Conservation (phyloP, 1,284 basidiomycete genomes). For the Mycosarcoma mackinlayi region DNA sequence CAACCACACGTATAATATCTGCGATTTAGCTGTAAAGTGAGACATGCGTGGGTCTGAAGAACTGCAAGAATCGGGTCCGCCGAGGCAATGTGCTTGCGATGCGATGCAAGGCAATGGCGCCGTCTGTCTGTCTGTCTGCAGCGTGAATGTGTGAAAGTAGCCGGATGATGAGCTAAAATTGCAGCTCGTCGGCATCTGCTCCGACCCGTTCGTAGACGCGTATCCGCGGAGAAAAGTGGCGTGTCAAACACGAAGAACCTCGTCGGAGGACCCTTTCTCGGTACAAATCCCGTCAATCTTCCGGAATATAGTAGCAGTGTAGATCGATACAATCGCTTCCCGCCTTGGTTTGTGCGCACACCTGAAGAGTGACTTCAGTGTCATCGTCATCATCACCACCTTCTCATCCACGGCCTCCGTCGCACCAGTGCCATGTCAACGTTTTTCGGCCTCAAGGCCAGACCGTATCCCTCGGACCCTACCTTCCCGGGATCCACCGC, state of each 20-base stretch:
- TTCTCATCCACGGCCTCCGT: too few species aligned
- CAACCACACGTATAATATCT: too few species aligned
- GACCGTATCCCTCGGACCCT: constrained; percentile 45
- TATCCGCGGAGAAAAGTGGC: constrained; percentile 9
- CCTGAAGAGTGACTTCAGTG: too few species aligned
- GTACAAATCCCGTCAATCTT: not conserved
- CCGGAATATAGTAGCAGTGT: too few species aligned
- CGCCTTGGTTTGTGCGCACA: too few species aligned
- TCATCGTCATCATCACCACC: constrained; percentile 1
- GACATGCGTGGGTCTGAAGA: too few species aligned
- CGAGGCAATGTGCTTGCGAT: not conserved
- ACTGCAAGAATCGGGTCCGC: too few species aligned
- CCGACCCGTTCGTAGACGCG: constrained; percentile 11
- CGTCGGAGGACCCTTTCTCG: constrained; percentile 2
- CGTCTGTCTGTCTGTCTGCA: too few species aligned
- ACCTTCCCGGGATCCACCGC: constrained; percentile 3
- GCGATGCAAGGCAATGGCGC: too few species aligned
- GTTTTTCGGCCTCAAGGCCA: constrained; percentile 38
- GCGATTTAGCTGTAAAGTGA: too few species aligned
- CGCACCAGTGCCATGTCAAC: too few species aligned
- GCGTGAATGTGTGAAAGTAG: constrained; percentile 2
- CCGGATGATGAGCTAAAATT: constrained; percentile 11
- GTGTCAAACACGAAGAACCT: not conserved
- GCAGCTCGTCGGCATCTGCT: constrained; percentile 4
- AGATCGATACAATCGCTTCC: not conserved